Evolutionary conservation across 768 basidiomycete species (phyloP).

Genomic region (Rhodotorula diobovata): DNA sequence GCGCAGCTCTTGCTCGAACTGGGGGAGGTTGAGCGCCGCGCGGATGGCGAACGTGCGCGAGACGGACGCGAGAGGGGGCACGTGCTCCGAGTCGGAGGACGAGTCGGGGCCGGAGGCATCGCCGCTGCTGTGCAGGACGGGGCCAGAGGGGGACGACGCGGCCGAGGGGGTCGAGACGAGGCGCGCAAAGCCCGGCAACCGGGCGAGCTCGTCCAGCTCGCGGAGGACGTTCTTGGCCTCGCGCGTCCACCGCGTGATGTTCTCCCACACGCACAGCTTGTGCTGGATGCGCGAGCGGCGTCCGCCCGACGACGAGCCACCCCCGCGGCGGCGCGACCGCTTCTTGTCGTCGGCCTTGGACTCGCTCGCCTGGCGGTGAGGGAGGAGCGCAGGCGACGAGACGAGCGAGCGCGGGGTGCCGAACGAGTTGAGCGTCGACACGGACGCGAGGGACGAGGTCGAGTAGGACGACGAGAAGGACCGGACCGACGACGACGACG

Average conservation of each 20-base stretch:
- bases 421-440: conserved; percentile 22
- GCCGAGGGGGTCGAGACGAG: conserved; percentile 10
- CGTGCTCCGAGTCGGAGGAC: background rate
- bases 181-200: conserved; percentile 20
- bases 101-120: background rate
- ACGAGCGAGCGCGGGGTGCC: conserved; percentile 13
- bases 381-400: conserved; percentile 22
- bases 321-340: conserved; percentile 14
- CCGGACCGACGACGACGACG: conserved; percentile 5
- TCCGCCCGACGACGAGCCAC: conserved; percentile 21
- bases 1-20: conserved; percentile 42
- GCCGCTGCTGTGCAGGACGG: background rate
- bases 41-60: conserved; percentile 24
- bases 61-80: conserved; percentile 32
- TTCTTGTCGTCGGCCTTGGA: conserved; percentile 32
- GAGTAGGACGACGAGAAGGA: conserved; percentile 4
- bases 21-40: conserved; percentile 36
- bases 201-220: conserved; percentile 49
- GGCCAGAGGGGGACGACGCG: background rate
- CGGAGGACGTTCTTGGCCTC: conserved; percentile 68
- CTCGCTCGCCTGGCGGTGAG: conserved; percentile 25
- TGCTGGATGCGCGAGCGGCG: conserved; percentile 49
- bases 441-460: conserved; percentile 12
- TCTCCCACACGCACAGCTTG: conserved; percentile 58
- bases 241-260: conserved; percentile 66